Base-by-base conservation (phyloP, 495 filamentous ascomycete species). In the Terfezia claveryi region DNA sequence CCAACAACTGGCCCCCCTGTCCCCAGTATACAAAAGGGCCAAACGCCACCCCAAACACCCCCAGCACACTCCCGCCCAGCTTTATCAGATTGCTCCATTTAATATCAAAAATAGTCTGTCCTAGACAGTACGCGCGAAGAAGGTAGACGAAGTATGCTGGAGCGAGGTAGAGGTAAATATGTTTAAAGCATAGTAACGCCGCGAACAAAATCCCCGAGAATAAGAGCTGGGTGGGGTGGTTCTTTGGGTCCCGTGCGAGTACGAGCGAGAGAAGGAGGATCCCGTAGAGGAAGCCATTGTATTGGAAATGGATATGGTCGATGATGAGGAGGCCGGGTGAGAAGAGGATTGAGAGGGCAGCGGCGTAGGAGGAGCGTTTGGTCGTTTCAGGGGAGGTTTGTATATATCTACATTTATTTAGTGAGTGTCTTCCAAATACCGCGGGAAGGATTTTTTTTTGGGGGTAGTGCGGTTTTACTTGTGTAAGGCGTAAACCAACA, bases 261-360 rank as follows among this genome's bases (percentile, higher is more conserved):
- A 92, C 82, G 32, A 98, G 72, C 0, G 89, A 95, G 37, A 87
- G 70, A 23, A 95, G 75, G 41, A 98, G 68, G 37, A 96, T 70
- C 14, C 91, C 91, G 63, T 94, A 96, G 64, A 98, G 76, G 69
- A 87, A 87, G 53, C 91, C 91, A 68, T 98, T 98, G 72, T 98
- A 96, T 70, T 98, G 91, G 69, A 98, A 98, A 66, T 98, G 91
- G 58, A 98, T 92, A 66, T 98, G 91, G 64, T 98, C 91, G 67
- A 98, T 95, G 62, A 98, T 93, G 50, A 98, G 72, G 10, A 98
- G 76, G 36, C 89, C 91, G 2, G 91, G 91, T 2, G 87, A 94
- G 37, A 96, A 76, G 14, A 96, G 70, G 53, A 98, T 80, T 0
- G 89, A 94, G 38, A 95, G 74, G 36, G 88, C 87, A 38, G 85